These are phyloP conservation scores for Mortierella sp. DNA, from an alignment of 371 early-diverging fungal species.

Conservation along the genomic window DNA sequence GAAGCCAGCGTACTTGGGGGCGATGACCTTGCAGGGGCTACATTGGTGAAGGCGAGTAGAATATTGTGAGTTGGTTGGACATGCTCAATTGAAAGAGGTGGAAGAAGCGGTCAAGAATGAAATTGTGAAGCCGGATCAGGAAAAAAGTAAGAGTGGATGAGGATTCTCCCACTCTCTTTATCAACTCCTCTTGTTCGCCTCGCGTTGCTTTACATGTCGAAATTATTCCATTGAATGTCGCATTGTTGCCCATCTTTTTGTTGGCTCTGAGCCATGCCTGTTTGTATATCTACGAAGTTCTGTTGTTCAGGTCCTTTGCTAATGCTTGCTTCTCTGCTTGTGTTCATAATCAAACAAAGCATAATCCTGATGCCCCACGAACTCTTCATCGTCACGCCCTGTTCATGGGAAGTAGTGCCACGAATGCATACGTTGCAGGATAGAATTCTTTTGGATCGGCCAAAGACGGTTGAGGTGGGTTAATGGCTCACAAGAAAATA, in stretches of 20 bases:
- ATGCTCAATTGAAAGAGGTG: background rate
- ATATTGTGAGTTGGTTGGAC: background rate
- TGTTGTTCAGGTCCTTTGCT: too few species aligned
- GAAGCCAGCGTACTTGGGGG: constrained; percentile 79
- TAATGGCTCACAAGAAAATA: background rate
- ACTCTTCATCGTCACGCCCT: background rate
- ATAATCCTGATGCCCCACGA: background rate
- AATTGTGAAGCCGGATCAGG: background rate
- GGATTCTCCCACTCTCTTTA: background rate
- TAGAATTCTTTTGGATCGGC: background rate
- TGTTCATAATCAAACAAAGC: too few species aligned
- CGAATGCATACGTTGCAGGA: background rate
- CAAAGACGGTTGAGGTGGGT: background rate
- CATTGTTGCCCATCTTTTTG: background rate
- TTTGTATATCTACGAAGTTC: background rate
- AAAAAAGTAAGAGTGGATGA: background rate
- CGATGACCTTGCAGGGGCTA: constrained; percentile 92
- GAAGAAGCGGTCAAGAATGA: background rate
- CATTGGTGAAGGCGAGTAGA: background rate
- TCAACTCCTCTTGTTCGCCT: background rate
- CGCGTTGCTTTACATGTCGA: background rate
- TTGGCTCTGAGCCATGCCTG: background rate
- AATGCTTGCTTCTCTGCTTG: too few species aligned
- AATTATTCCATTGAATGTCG: background rate
- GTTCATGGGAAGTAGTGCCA: background rate